Base-by-base conservation (phyloP, 163 green algal species). In the Trebouxia gelatinosa region DNA sequence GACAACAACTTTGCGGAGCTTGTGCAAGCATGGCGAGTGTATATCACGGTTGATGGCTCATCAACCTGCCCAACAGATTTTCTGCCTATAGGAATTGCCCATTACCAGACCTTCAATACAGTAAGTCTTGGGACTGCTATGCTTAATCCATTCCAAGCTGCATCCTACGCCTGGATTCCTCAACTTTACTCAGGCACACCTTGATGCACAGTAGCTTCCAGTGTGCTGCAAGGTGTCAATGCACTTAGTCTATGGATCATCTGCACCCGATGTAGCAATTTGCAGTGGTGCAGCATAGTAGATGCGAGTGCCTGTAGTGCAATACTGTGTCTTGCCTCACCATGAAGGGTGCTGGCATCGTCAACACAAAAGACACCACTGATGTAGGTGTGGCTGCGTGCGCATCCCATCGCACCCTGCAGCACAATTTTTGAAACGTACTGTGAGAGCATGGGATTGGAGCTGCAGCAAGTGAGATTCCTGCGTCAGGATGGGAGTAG, bases 351-450 rank as follows among this genome's bases (percentile, higher is more conserved):
- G n/a, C n/a, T n/a, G n/a, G n/a, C n/a, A n/a, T n/a, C n/a, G n/a
- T n/a, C n/a, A n/a, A n/a, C 61, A 38, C 48, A 82, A 57, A 54
- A 78, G 35, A 16, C 48, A 6, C 19, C 11, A 2, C 0, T 32
- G 11, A 13, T 72, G 67, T 75, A 82, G 80, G 74, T 39, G 31
- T 82, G 75, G 80, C 75, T 85, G 28, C 62, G 72, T 31, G 38
- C 51, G 29, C 70, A 65, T 65, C 13, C 34, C 3, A 28, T 34
- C 29, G 54, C 59, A 32, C 59, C 58, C 6, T 64, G 67, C 6
- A 71, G 75, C 40, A n/a, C 37, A 29, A 57, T 79, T 21, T 85
- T 85, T 31, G 80, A 85, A 57, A 62, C 70, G 9, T 85, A 77
- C 58, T 82, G 75, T 78, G 54, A 75, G 19, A 66, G 75, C 5